phyloP scores from a whole-genome alignment of 2,329 filamentous ascomycete species.

The Penicillium sp. region DNA sequence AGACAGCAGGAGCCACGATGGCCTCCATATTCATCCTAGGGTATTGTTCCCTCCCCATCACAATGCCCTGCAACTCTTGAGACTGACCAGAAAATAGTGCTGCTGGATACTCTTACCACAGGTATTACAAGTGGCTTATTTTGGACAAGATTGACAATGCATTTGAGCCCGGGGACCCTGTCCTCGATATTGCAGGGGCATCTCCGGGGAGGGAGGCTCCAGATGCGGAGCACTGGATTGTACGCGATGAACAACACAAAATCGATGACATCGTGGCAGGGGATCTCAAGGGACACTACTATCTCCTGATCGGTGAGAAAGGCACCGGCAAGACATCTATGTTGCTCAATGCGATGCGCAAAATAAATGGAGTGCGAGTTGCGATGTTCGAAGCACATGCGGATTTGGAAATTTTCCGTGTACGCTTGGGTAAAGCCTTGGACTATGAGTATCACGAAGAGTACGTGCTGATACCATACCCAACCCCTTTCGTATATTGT shows the following conservation, averaged over 20 bases:
- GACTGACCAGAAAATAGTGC: slow-evolving; percentile 28
- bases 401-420: slow-evolving; percentile 90
- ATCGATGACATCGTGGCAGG: slow-evolving; percentile 83
- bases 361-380: slow-evolving; percentile 80
- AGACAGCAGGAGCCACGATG: slow-evolving; percentile 70
- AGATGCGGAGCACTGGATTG: slow-evolving; percentile 68
- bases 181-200: slow-evolving; percentile 70
- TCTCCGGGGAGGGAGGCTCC: slow-evolving; percentile 35
- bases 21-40: slow-evolving; percentile 71
- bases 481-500: not conserved
- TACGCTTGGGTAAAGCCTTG: slow-evolving; percentile 85
- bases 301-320: slow-evolving; percentile 89
- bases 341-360: slow-evolving; percentile 92
- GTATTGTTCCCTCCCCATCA: slow-evolving; percentile 49
- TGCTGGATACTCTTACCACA: slow-evolving; percentile 75
- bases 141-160: slow-evolving; percentile 90
- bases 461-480: slow-evolving; percentile 46
- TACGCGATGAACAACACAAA: slow-evolving; percentile 72
- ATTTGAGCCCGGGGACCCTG: slow-evolving; percentile 87
- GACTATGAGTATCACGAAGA: slow-evolving; percentile 98
- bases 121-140: slow-evolving; percentile 83
- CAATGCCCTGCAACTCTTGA: not conserved
- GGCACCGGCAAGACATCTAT: slow-evolving; percentile 96
- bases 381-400: slow-evolving; percentile 97
- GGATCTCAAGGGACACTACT: slow-evolving; percentile 72